phyloP scores from a whole-genome alignment of 768 basidiomycete species.

The Tulasnella sp. region DNA sequence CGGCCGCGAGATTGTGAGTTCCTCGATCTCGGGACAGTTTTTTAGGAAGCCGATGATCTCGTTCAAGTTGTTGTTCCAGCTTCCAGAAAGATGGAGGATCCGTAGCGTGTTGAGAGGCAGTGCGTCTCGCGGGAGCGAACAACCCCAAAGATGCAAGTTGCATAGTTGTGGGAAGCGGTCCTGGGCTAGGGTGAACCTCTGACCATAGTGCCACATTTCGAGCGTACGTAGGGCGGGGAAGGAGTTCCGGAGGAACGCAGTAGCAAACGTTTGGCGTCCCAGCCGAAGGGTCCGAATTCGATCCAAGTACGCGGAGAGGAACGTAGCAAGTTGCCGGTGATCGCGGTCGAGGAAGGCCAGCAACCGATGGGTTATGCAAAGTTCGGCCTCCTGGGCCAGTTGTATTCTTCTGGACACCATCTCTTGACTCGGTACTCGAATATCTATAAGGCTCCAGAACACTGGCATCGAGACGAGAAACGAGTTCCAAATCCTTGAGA shows the following conservation, averaged over 20 bases:
- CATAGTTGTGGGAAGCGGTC: neutral
- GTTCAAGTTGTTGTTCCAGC: neutral
- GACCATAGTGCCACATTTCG: neutral
- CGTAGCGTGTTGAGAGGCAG: neutral
- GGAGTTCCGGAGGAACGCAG: neutral
- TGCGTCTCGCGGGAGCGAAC: neutral
- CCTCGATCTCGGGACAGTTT: neutral
- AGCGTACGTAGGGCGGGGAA: neutral
- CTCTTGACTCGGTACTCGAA: neutral
- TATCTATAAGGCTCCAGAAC: neutral
- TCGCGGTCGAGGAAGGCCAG: accelerated
- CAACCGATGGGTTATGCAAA: neutral
- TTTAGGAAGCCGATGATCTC: neutral
- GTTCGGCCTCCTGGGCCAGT: neutral
- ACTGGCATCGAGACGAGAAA: neutral
- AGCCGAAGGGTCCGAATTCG: neutral
- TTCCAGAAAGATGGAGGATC: neutral
- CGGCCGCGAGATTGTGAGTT: neutral
- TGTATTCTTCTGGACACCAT: neutral
- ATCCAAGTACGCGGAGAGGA: neutral
- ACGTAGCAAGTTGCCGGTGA: neutral
- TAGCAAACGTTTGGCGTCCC: neutral
- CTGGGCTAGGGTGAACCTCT: neutral
- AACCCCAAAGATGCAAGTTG: neutral
- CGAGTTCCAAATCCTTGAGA: neutral